phyloP scores from a whole-genome alignment of 2,329 filamentous ascomycete genomes.

The Leptodontidium sp. region DNA sequence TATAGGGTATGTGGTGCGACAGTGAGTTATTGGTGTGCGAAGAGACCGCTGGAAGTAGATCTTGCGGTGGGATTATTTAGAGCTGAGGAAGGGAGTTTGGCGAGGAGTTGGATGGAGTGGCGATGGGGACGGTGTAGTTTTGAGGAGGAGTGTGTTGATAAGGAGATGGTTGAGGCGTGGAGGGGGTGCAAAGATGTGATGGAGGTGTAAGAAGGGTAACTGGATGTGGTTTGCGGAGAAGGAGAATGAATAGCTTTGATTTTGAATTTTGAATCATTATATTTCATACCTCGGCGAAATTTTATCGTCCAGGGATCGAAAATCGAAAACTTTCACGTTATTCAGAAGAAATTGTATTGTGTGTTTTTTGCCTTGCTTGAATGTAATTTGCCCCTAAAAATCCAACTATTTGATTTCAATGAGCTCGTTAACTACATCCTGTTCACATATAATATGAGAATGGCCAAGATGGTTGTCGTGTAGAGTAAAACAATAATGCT shows the following conservation, averaged over 20 bases:
- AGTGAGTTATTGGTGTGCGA: constrained; percentile 19
- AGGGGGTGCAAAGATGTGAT: background rate
- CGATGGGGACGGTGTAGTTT: constrained; percentile 27
- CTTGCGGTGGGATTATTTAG: constrained; percentile 28
- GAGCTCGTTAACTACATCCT: too few species aligned
- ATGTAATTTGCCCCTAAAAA: too few species aligned
- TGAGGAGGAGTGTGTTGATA: constrained; percentile 24
- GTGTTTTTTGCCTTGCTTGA: too few species aligned
- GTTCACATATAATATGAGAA: too few species aligned
- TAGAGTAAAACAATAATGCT: too few species aligned
- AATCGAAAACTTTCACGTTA: too few species aligned
- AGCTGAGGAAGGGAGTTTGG: constrained; percentile 28
- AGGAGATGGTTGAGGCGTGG: constrained; percentile 23
- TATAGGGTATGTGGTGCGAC: constrained; percentile 25
- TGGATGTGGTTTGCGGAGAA: background rate
- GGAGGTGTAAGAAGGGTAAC: constrained; percentile 20
- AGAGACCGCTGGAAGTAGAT: constrained; percentile 24
- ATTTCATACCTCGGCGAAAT: too few species aligned
- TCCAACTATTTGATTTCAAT: too few species aligned
- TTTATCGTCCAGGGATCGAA: too few species aligned
- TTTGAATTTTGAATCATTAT: too few species aligned
- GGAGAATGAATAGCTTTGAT: background rate
- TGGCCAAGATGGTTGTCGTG: too few species aligned
- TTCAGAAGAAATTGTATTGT: too few species aligned
- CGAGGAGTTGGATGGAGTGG: constrained; percentile 28